phyloP scores from a whole-genome alignment of 2,329 filamentous ascomycete species.

The Fusarium solani-melongenae region DNA sequence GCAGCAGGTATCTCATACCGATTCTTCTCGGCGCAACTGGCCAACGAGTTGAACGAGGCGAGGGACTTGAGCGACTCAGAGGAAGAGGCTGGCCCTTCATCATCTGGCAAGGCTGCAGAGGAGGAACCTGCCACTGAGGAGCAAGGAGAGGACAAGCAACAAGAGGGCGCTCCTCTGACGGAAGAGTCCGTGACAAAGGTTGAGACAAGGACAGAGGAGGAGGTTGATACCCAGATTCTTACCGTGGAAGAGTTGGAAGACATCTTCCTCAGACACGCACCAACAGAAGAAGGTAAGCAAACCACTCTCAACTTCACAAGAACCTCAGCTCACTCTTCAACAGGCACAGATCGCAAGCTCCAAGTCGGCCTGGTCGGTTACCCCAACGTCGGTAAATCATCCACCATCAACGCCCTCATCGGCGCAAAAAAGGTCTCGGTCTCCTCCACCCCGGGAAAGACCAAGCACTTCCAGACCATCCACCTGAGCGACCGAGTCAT shows the following conservation, averaged over 20 bases:
- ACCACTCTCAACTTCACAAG: not conserved
- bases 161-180: conserved; percentile 35
- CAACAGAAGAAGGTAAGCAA: conserved; percentile 62
- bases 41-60: conserved; percentile 88
- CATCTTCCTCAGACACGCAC: conserved; percentile 81
- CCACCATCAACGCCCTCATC: conserved; percentile 98
- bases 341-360: conserved; percentile 71
- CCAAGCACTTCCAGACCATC: conserved; percentile 99
- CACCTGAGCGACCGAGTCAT: conserved; percentile 90
- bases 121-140: conserved; percentile 29
- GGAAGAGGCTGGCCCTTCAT: conserved; percentile 43
- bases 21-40: conserved; percentile 95
- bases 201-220: conserved; percentile 41
- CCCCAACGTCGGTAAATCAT: conserved; percentile 98
- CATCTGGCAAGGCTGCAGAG: conserved; percentile 38
- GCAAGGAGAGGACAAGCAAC: conserved; percentile 40
- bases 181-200: conserved; percentile 48
- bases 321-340: conserved; percentile 17
- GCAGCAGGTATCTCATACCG: conserved; percentile 86
- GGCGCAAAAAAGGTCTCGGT: conserved; percentile 99
- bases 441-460: conserved; percentile 96
- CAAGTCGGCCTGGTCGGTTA: conserved; percentile 96
- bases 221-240: conserved; percentile 80
- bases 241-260: conserved; percentile 93
- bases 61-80: conserved; percentile 64